phyloP scores from a whole-genome alignment of 768 basidiomycete genomes.

The Phaffia australis region DNA sequence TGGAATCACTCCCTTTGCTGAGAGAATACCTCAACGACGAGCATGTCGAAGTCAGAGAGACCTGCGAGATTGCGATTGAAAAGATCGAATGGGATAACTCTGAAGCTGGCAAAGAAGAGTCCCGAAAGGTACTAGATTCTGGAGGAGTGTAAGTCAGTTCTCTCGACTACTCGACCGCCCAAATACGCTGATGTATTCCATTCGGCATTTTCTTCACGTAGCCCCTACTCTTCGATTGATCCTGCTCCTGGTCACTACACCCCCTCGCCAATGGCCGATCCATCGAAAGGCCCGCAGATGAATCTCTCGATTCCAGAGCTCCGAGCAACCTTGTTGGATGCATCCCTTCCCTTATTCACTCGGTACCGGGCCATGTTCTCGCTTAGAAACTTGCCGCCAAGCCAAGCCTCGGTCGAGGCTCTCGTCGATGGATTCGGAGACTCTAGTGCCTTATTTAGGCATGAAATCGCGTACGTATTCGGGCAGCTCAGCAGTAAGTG shows the following conservation, averaged over 20 bases:
- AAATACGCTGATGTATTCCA: background rate
- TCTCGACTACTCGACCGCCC: background rate
- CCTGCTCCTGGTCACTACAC: conserved; percentile 58
- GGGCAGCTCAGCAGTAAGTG: conserved; percentile 84
- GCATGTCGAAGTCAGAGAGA: conserved; percentile 63
- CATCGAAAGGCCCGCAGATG: conserved; percentile 34
- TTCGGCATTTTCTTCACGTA: conserved; percentile 32
- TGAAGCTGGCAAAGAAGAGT: conserved; percentile 35
- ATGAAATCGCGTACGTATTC: conserved; percentile 97
- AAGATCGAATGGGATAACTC: conserved; percentile 80
- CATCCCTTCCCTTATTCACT: conserved; percentile 63
- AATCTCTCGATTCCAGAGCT: conserved; percentile 46
- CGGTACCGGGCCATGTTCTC: conserved; percentile 98
- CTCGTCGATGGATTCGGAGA: conserved; percentile 84
- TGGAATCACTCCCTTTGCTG: conserved; percentile 57
- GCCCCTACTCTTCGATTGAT: conserved; percentile 72
- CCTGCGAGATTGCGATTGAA: conserved; percentile 90
- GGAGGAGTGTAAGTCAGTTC: conserved; percentile 32
- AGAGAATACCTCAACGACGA: conserved; percentile 59
- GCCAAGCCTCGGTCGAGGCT: conserved; percentile 53
- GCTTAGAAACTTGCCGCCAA: conserved; percentile 71
- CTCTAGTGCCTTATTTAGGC: conserved; percentile 85
- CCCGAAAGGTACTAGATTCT: conserved; percentile 4
- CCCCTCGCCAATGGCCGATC: conserved; percentile 30
- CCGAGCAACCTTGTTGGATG: conserved; percentile 54